Base-by-base conservation (phyloP, 345 rosid species). In the Psidium friedrichsthalianum region DNA sequence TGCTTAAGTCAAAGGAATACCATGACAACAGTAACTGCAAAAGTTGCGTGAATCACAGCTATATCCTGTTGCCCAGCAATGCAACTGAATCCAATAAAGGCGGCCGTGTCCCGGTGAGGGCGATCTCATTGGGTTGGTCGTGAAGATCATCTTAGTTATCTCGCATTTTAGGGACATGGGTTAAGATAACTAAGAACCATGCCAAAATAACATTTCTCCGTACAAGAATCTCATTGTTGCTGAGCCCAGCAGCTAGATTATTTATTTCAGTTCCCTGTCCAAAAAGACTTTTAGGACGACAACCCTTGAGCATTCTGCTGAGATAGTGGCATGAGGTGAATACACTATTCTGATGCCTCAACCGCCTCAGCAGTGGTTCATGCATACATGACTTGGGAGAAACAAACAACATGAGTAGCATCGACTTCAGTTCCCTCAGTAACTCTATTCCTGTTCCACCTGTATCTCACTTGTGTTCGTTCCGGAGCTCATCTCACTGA, bases 391-490 rank as follows among this genome's bases (percentile, higher is more conserved):
- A 80, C 27, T 47, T 52, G 84, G 59, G 80, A 6, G 25, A 81
- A 81, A 49, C 52, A 81, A 25, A 69, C 40, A 29, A 29, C 78
- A 32, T 32, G 44, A 32, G 78, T 64, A 64, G 36, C 24, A 22
- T 69, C 36, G 80, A 36, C 52, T 51, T 51, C 52, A 51, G 80
- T 69, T 69, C 47, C 51, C 59, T 91, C 90, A 74, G 78, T 74
- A 85, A 64, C 13, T 87, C 82, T 55, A 86, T 85, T 90, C 94
- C 86, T 89, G 89, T 90, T 89, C 94, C 88, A 91, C 95, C 86
- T 86, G 90, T 83, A 94, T 93, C 90, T 94, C 96, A 51, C 90
- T 89, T 44, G 90, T 51, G 88, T 83, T 91, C 84, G 90, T 6
- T 24, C 81, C 91, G 14, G 90, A 86, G 86, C 85, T 91, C 52